phyloP scores from a whole-genome alignment of 768 basidiomycete genomes.

The Roridomyces roridus region DNA sequence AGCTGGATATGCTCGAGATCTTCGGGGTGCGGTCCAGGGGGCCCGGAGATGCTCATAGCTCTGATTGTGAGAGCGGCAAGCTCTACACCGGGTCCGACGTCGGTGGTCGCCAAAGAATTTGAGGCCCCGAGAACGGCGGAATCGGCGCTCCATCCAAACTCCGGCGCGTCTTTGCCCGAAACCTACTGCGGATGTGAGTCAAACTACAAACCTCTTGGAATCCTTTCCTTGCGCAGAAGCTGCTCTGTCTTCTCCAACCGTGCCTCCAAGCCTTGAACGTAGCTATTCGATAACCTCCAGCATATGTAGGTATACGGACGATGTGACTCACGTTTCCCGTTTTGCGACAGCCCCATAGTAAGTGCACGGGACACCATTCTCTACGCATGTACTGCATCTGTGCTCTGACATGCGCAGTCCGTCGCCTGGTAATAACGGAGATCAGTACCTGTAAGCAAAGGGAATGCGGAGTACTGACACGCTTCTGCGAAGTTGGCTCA shows the following conservation, averaged over 20 bases:
- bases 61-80: conserved; percentile 14
- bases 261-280: conserved; percentile 46
- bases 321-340: no score
- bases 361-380: no score
- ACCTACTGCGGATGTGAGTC: no score
- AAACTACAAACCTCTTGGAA: no score
- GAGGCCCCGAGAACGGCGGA: conserved; percentile 5
- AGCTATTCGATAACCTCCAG: conserved; percentile 23
- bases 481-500: no score
- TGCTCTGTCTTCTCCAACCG: conserved; percentile 49
- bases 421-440: no score
- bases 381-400: no score
- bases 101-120: neutral
- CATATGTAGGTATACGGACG: no score
- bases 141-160: conserved; percentile 10
- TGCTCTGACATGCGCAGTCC: no score
- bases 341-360: no score
- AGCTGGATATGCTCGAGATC: conserved; percentile 16
- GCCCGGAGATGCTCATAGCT: conserved; percentile 13
- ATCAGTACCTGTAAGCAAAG: no score
- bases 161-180: no score
- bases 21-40: conserved; percentile 12
- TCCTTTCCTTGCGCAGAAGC: conserved; percentile 37
- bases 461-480: neutral
- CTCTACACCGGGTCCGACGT: conserved; percentile 9